These are phyloP conservation scores for Hypoxylon sp. DNA, from an alignment of 2,329 filamentous ascomycete genomes.

Conservation along the genomic window DNA sequence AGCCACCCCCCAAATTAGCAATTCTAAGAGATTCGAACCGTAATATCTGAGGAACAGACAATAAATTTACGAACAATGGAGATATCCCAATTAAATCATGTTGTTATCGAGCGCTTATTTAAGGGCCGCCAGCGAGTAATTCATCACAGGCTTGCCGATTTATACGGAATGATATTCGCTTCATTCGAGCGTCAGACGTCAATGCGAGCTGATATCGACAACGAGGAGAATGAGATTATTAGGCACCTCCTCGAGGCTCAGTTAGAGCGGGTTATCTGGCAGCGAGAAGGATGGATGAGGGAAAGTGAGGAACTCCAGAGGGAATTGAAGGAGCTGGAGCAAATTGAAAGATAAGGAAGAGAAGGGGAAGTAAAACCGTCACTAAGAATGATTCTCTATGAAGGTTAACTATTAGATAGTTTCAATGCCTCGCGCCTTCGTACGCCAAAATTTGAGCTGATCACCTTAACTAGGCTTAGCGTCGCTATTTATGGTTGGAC, in stretches of 20 bases:
- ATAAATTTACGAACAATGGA: neutral
- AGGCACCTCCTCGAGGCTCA: neutral
- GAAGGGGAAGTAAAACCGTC: neutral
- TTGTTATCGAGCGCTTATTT: neutral
- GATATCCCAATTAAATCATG: neutral
- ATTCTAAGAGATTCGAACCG: neutral
- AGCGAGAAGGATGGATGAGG: neutral
- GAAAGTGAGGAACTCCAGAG: neutral
- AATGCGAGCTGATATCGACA: neutral
- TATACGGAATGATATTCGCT: neutral
- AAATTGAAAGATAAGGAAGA: neutral
- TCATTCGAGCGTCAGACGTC: too few species aligned
- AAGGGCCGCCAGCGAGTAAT: neutral
- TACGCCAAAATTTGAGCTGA: too few species aligned
- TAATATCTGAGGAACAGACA: neutral
- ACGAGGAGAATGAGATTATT: neutral
- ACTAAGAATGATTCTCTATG: neutral
- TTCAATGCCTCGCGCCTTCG: too few species aligned
- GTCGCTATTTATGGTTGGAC: too few species aligned
- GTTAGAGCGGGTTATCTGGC: neutral
- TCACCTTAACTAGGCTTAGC: too few species aligned
- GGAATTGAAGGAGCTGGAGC: neutral
- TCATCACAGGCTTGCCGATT: neutral
- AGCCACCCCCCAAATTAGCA: neutral
- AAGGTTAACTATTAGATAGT: too few species aligned